Conservation (phyloP, 2,329 filamentous ascomycete species). For the Gaeumannomyces sp. region DNA sequence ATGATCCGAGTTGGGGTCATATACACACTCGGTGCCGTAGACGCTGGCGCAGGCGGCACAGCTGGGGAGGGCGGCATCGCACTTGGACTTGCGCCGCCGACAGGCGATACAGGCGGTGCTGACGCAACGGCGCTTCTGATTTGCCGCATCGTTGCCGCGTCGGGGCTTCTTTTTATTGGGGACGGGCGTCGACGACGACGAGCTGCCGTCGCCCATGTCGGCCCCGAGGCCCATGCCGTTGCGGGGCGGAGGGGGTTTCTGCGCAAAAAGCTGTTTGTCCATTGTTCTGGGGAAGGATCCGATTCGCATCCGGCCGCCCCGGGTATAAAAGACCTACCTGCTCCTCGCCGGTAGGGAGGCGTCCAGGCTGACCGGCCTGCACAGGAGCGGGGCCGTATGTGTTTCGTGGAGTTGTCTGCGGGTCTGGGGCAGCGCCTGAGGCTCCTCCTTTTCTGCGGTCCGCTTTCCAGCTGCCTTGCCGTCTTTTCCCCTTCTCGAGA, state of each 20-base stretch:
- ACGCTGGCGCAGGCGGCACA: slow-evolving; percentile 96
- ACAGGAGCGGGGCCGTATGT: background rate
- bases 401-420: background rate
- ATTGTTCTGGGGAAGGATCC: background rate
- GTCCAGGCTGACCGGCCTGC: background rate
- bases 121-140: slow-evolving; percentile 68
- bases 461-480: background rate
- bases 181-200: slow-evolving; percentile 9
- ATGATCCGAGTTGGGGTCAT: slow-evolving; percentile 94
- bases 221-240: background rate
- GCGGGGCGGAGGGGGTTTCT: background rate
- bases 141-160: slow-evolving; percentile 38
- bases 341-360: background rate
- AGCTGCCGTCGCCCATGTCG: background rate
- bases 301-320: background rate
- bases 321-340: background rate
- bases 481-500: background rate
- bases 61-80: slow-evolving; percentile 83
- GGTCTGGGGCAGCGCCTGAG: background rate
- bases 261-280: background rate
- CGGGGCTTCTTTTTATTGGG: slow-evolving; percentile 43
- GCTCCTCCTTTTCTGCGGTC: background rate
- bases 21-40: slow-evolving; percentile 84
- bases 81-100: slow-evolving; percentile 75
- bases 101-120: slow-evolving; percentile 74